These are phyloP conservation scores for Polytolypa hystricis DNA, from an alignment of 2,329 filamentous ascomycete genomes.

Conservation along the genomic window DNA sequence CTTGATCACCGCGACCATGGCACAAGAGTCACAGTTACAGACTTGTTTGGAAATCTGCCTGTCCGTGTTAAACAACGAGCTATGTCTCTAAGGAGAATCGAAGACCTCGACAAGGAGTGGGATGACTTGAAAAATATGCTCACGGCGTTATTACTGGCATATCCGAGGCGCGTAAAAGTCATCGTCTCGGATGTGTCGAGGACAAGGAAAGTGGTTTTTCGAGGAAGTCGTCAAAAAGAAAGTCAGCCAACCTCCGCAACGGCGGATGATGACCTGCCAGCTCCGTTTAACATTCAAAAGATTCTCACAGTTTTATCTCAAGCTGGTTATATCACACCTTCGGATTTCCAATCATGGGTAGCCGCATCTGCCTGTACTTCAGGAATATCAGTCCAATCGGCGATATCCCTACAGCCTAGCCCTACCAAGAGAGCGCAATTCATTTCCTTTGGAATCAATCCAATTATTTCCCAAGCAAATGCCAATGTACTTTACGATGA, in stretches of 20 bases:
- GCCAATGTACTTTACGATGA: constrained; percentile 62
- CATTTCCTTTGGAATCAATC: constrained; percentile 63
- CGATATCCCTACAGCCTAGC: constrained; percentile 58
- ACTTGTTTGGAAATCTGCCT: constrained; percentile 83
- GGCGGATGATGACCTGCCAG: background rate
- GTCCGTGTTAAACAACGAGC: constrained; percentile 76
- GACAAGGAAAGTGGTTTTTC: constrained; percentile 26
- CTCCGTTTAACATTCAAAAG: constrained; percentile 19
- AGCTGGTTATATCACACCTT: constrained; percentile 48
- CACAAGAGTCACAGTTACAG: constrained; percentile 62
- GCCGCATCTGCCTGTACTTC: constrained; percentile 55
- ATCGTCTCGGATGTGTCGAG: constrained; percentile 44
- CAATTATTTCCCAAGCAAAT: constrained; percentile 44
- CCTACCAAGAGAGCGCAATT: constrained; percentile 69
- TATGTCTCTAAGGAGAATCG: constrained; percentile 38
- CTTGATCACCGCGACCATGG: constrained; percentile 51
- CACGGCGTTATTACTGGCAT: constrained; percentile 59
- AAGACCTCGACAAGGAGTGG: constrained; percentile 54
- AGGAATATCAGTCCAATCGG: constrained; percentile 53
- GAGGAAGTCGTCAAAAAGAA: constrained; percentile 10
- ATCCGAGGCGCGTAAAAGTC: constrained; percentile 47
- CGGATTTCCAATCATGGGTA: constrained; percentile 53
- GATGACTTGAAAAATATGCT: constrained; percentile 48
- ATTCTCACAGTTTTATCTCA: constrained; percentile 52
- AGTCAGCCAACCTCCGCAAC: background rate